Conservation (phyloP, 257 asterid genomes). For the Handroanthus guayacan region DNA sequence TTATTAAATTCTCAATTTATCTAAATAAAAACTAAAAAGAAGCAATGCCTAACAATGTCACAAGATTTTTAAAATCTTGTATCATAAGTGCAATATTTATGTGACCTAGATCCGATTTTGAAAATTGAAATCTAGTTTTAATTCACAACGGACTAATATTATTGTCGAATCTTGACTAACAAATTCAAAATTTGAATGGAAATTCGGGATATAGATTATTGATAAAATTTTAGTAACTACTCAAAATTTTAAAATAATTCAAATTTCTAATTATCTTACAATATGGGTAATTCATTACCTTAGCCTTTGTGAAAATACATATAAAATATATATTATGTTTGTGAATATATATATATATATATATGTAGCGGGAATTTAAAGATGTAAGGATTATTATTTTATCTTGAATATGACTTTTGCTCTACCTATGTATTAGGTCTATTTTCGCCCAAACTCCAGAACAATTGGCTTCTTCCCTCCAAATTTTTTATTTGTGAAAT, state of each 20-base stretch:
- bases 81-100: no score
- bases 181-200: no score
- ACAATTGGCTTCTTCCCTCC: constrained; percentile 39
- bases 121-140: no score
- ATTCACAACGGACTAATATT: no score
- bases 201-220: no score
- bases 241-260: not conserved
- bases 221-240: no score
- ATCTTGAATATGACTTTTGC: constrained; percentile 30
- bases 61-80: no score
- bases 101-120: no score
- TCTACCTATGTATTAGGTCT: constrained; percentile 39
- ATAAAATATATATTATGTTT: constrained; percentile 1
- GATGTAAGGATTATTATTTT: constrained; percentile 3
- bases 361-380: constrained; percentile 42
- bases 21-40: no score
- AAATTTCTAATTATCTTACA: not conserved
- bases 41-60: no score
- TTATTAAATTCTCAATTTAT: no score
- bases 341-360: not conserved
- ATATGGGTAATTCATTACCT: not conserved
- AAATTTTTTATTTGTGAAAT: constrained; percentile 1
- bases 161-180: no score
- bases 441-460: constrained; percentile 32
- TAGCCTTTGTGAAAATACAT: not conserved